A percentile compares a stretch with the other conserved stretches of the same genome.
Evolutionary conservation across 768 basidiomycete genomes (phyloP).

Genomic region (Agaricus blazei): DNA sequence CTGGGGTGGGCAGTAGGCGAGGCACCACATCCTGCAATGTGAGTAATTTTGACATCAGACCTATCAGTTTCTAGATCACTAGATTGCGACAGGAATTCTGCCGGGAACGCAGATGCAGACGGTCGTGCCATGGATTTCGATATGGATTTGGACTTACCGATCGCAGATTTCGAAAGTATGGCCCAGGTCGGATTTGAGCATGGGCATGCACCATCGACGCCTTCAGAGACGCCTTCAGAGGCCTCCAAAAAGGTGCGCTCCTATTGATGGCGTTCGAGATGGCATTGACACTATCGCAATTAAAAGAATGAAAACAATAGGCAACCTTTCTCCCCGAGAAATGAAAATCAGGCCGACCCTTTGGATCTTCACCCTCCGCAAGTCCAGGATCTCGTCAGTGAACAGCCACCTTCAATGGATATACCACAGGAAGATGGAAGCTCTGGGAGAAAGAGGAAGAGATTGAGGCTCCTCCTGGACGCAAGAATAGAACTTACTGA

Average conservation of each 20-base stretch:
- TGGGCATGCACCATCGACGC: background rate
- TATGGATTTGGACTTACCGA: background rate
- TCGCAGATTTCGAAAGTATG: background rate
- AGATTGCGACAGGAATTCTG: background rate
- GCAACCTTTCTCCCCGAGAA: background rate
- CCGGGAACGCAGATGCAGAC: background rate
- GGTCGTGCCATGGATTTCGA: background rate
- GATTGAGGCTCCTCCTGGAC: conserved; percentile 61
- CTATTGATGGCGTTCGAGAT: too few species aligned
- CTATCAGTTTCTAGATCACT: background rate
- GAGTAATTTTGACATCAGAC: background rate
- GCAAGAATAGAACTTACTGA: conserved; percentile 76
- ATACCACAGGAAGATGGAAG: conserved; percentile 19
- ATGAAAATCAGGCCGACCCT: conserved; percentile 15
- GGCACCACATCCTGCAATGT: background rate
- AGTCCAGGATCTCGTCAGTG: conserved; percentile 19
- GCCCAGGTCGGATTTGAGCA: background rate
- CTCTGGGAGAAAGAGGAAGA: conserved; percentile 32
- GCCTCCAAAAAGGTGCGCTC: background rate
- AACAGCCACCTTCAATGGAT: conserved; percentile 23
- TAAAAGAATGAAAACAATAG: background rate
- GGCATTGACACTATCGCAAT: background rate
- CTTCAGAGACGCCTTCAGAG: background rate
- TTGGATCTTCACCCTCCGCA: conserved; percentile 38
- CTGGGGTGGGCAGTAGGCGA: conserved; percentile 53